Evolutionary conservation across 495 filamentous ascomycete genomes (phyloP).

Genomic region (Staphylotrichum longicolle): DNA sequence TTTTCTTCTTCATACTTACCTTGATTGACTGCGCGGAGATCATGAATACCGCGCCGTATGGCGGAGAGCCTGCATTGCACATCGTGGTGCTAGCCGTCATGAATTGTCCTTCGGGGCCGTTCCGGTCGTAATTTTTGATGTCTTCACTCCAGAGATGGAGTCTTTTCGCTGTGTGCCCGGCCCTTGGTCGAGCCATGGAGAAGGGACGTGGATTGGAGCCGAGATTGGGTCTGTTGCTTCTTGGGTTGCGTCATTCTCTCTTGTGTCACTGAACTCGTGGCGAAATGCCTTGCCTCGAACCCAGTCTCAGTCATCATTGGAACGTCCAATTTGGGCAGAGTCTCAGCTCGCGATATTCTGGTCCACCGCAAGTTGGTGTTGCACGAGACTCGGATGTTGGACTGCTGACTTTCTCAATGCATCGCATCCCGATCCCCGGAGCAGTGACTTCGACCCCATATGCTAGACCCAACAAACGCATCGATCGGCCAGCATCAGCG

Average conservation of each 20-base stretch:
- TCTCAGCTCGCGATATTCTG: not conserved
- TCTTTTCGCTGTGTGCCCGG: slow-evolving; percentile 28
- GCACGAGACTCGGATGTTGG: no score
- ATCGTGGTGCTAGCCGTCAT: slow-evolving; percentile 26
- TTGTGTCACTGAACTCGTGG: no score
- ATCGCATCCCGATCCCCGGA: no score
- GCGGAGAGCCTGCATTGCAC: slow-evolving; percentile 30
- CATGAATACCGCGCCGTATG: slow-evolving; percentile 23
- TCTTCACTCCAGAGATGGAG: slow-evolving; percentile 15
- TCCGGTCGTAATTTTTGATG: slow-evolving; percentile 30
- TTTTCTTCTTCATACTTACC: slow-evolving; percentile 33
- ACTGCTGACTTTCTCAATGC: no score
- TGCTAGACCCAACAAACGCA: no score
- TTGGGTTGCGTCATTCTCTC: no score
- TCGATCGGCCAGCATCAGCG: no score
- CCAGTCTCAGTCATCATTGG: not conserved
- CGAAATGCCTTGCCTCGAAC: no score
- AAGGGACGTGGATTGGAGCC: slow-evolving; percentile 6
- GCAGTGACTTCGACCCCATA: no score
- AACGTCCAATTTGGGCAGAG: not conserved
- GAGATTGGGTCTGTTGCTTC: not conserved
- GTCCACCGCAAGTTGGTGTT: no score
- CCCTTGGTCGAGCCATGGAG: slow-evolving; percentile 22
- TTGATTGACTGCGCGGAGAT: slow-evolving; percentile 28
- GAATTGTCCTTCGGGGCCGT: slow-evolving; percentile 32